A percentile compares a stretch with the other conserved stretches of the same genome.
Evolutionary conservation across 1,139 yeast genomes (phyloP).

Genomic region (Torulaspora pretoriensis): DNA sequence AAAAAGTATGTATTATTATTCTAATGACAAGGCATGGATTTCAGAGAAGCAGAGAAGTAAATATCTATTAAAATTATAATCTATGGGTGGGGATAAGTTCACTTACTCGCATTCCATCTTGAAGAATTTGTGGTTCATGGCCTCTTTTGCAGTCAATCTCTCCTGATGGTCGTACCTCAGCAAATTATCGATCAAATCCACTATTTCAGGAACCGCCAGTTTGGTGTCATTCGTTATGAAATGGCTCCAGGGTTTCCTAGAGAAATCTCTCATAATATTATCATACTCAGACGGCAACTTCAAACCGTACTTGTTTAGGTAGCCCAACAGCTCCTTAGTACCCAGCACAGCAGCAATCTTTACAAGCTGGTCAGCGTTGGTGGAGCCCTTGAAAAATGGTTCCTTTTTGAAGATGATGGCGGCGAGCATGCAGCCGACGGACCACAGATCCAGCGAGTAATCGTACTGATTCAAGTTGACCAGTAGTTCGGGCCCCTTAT

Average conservation of each 20-base stretch:
- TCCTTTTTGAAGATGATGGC: constrained; percentile 72
- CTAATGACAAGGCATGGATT: background rate
- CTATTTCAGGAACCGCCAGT: constrained; percentile 55
- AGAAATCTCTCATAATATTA: constrained; percentile 59
- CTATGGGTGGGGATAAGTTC: constrained; percentile 1
- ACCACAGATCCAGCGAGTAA: constrained; percentile 76
- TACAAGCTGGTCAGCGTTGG: constrained; percentile 74
- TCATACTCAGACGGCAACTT: constrained; percentile 63
- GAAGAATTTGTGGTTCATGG: constrained; percentile 58
- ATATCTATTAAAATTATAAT: constrained; percentile 7
- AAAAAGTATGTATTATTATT: constrained; percentile 4
- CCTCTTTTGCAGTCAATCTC: constrained; percentile 71
- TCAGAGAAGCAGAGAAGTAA: background rate
- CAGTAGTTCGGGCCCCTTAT: constrained; percentile 75
- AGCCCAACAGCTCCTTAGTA: constrained; percentile 59
- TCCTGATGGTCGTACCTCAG: constrained; percentile 69
- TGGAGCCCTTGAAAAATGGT: constrained; percentile 74
- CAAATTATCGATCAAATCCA: constrained; percentile 62
- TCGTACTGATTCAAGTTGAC: constrained; percentile 73
- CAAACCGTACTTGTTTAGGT: constrained; percentile 58
- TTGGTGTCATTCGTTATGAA: constrained; percentile 53
- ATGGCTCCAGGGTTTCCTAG: constrained; percentile 63
- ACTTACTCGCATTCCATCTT: constrained; percentile 22
- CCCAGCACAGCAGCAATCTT: constrained; percentile 76
- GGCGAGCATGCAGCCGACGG: constrained; percentile 77